Evolutionary conservation across 495 filamentous ascomycete genomes (phyloP).

Genomic region (Aspergillus saccharolyticus): DNA sequence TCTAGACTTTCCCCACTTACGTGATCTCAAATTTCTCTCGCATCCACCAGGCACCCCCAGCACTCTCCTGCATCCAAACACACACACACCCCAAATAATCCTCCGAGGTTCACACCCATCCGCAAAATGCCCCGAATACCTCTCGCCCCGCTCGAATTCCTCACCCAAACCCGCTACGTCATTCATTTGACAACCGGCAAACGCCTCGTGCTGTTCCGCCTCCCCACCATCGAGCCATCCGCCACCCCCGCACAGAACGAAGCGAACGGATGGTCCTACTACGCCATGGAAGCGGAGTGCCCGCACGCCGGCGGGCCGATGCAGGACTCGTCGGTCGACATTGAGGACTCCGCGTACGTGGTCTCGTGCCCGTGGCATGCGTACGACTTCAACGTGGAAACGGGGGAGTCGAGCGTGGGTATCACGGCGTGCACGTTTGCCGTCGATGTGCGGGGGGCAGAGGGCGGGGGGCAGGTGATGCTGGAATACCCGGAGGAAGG

Average conservation of each 20-base stretch:
- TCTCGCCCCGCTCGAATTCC: constrained; percentile 6
- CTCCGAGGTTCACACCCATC: neutral
- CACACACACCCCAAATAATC: neutral
- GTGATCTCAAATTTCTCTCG: neutral
- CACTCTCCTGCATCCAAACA: neutral
- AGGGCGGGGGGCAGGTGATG: constrained; percentile 29
- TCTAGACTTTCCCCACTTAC: neutral
- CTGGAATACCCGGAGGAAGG: constrained; percentile 9
- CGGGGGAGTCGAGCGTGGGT: constrained; percentile 49
- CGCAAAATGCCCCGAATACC: neutral
- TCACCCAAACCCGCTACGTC: constrained; percentile 45
- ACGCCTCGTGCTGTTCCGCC: constrained; percentile 47
- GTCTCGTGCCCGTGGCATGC: constrained; percentile 54
- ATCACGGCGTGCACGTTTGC: constrained; percentile 51
- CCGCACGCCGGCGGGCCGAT: constrained; percentile 50
- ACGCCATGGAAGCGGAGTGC: constrained; percentile 51
- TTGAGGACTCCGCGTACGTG: constrained; percentile 50
- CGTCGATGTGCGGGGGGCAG: constrained; percentile 35
- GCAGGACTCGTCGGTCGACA: constrained; percentile 46
- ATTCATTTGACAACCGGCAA: constrained; percentile 46
- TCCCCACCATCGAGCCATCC: constrained; percentile 39
- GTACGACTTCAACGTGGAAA: constrained; percentile 54
- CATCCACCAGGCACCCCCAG: neutral
- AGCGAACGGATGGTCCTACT: constrained; percentile 45
- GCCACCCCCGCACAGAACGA: constrained; percentile 24